Evolutionary conservation across 2,329 filamentous ascomycete species (phyloP), one percentile per base, ranked within the genome.

Genomic region (Dothideomycetes sp.): DNA sequence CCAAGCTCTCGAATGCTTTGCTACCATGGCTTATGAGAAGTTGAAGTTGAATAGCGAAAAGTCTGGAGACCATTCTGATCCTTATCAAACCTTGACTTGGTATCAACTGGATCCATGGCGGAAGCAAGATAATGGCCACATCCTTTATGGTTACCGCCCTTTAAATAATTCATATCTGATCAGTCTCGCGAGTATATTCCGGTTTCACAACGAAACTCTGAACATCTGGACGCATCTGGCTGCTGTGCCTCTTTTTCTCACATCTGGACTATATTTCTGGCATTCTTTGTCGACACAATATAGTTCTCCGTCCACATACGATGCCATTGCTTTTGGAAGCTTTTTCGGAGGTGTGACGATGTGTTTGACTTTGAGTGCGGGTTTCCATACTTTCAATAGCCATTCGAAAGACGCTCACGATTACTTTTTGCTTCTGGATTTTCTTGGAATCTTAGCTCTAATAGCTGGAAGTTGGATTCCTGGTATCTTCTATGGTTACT

Each of bases 401-500:
- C 88, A 95, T 61, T 88, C 82, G 19, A 75, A 75, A 27, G 61
- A 62, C 3, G 82, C 93, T 10, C 78, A 81, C 2, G 77, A 74
- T 42, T 82, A 84, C 68, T 86, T 85, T 10, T 94, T 94, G 59
- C 85, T 91, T 60, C 67, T 94, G 35, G 88, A 95, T 58, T 94
- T 94, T 58, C 74, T 87, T 4, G 88, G 88, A 5, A 95, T 95
- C 51, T 84, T 94, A 25, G 75, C 79, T 33, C 66, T 94, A 48
- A 94, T 94, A 44, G 80, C 86, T 43, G 88, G 88, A 9, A 88
- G 82, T 56, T 91, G 86, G 56, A 75, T 94, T 35, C 85, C 87
- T 3, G 81, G 82, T 35, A 58, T 94, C 45, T 73, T 72, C 51
- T 74, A 74, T 51, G 65, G 62, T 3, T 74, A 77, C 47, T 61